A percentile compares a stretch with the other conserved stretches of the same genome.
These are phyloP conservation scores for Apiospora saccharicola DNA, from an alignment of 2,329 filamentous ascomycete species.

Conservation along the genomic window DNA sequence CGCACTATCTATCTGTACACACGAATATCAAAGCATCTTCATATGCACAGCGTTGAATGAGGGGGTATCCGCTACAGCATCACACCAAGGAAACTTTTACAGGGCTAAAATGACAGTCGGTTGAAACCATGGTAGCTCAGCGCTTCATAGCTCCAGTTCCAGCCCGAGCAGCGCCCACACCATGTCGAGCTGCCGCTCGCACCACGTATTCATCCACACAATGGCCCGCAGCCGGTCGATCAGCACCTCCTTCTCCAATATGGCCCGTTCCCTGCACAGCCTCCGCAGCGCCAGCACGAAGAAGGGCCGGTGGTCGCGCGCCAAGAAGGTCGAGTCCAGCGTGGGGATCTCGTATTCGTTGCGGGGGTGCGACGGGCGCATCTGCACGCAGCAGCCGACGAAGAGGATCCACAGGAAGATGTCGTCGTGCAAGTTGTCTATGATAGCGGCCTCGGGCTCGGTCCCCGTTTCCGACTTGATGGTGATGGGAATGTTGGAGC, in stretches of 20 bases:
- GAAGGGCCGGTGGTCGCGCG: constrained; percentile 39
- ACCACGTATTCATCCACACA: constrained; percentile 43
- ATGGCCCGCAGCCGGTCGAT: constrained; percentile 36
- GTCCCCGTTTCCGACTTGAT: background rate
- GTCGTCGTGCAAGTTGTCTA: constrained; percentile 39
- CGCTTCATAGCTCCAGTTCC: background rate
- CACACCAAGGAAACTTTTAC: background rate
- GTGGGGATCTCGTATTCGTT: constrained; percentile 28
- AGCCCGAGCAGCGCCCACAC: constrained; percentile 35
- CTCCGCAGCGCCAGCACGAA: constrained; percentile 39
- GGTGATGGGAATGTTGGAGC: background rate
- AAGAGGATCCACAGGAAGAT: constrained; percentile 43
- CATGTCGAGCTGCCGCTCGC: constrained; percentile 40
- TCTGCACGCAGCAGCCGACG: constrained; percentile 42
- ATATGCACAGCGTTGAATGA: background rate
- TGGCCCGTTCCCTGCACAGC: constrained; percentile 38
- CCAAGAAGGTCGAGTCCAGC: constrained; percentile 30
- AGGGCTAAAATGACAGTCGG: background rate
- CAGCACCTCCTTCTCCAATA: constrained; percentile 36
- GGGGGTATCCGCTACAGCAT: background rate
- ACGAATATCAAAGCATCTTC: background rate
- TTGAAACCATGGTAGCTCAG: too few relatives aligned
- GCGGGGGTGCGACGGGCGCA: constrained; percentile 27
- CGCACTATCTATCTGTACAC: background rate
- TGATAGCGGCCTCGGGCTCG: background rate